Conservation (phyloP, 2,329 filamentous ascomycete species). For the Aspergillus brasiliensis region DNA sequence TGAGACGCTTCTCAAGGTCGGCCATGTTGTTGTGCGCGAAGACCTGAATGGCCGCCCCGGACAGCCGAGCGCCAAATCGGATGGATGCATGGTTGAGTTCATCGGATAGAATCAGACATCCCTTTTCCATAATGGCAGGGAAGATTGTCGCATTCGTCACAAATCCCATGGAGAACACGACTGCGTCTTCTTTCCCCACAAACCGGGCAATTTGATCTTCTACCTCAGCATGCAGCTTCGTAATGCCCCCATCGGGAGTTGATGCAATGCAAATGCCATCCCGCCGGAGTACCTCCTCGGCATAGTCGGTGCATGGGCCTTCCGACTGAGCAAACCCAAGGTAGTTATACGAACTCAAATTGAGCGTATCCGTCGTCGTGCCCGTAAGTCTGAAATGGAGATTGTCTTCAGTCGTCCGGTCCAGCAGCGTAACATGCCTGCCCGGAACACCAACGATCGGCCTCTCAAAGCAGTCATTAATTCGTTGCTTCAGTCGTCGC, state of each 20-base stretch:
- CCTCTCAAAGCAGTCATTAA: constrained; percentile 92
- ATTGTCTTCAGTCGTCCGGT: constrained; percentile 86
- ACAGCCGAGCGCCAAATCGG: constrained; percentile 85
- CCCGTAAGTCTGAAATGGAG: constrained; percentile 80
- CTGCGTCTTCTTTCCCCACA: constrained; percentile 85
- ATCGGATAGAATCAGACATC: constrained; percentile 88
- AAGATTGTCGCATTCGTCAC: constrained; percentile 94
- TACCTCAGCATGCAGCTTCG: constrained; percentile 80
- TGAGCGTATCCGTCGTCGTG: constrained; percentile 85
- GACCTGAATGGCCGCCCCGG: constrained; percentile 85
- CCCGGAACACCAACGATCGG: constrained; percentile 89
- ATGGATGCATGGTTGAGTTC: constrained; percentile 96
- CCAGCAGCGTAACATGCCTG: constrained; percentile 83
- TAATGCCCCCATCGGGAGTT: constrained; percentile 78
- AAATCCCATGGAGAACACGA: constrained; percentile 98
- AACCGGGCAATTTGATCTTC: constrained; percentile 84
- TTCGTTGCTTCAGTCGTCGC: constrained; percentile 81
- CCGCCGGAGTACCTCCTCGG: constrained; percentile 78
- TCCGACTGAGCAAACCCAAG: constrained; percentile 95
- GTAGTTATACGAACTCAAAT: constrained; percentile 98
- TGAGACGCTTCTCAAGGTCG: constrained; percentile 78
- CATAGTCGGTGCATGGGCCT: constrained; percentile 87
- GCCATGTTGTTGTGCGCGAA: constrained; percentile 95
- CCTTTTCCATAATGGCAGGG: constrained; percentile 84
- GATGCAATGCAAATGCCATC: constrained; percentile 77